Percentiles rank a stretch among this genome's conserved stretches.
Evolutionary conservation across 441 rosid species (phyloP).

Genomic region (Pelargonium myrrhifolium): DNA sequence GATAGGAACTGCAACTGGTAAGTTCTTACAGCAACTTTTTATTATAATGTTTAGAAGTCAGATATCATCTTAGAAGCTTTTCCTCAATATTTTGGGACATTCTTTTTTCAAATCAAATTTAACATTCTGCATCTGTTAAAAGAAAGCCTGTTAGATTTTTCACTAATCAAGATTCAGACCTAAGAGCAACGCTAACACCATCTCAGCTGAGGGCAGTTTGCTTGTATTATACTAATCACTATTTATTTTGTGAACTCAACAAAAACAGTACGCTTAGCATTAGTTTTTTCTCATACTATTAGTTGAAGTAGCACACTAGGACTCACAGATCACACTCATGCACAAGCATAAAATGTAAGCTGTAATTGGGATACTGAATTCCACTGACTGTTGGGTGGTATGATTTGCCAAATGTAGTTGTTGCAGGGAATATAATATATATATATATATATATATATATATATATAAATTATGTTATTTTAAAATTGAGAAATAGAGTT

Average conservation of each 20-base stretch:
- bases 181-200: background rate
- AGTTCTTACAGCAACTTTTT: background rate
- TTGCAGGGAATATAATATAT: too few species aligned
- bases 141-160: background rate
- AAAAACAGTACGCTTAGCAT: background rate
- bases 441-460: too few species aligned
- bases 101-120: background rate
- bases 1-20: slow-evolving; percentile 78
- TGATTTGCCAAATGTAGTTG: background rate
- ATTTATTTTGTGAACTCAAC: background rate
- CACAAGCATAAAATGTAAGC: background rate
- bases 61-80: background rate
- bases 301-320: background rate
- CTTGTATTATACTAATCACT: background rate
- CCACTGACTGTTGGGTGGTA: background rate
- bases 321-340: background rate
- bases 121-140: background rate
- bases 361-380: background rate
- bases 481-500: too few species aligned
- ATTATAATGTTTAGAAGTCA: background rate
- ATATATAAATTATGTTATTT: too few species aligned
- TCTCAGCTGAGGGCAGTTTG: background rate
- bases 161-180: background rate
- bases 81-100: background rate
- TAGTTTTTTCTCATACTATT: background rate